phyloP scores from a whole-genome alignment of 306 rosid species.

The Prunus salicina region DNA sequence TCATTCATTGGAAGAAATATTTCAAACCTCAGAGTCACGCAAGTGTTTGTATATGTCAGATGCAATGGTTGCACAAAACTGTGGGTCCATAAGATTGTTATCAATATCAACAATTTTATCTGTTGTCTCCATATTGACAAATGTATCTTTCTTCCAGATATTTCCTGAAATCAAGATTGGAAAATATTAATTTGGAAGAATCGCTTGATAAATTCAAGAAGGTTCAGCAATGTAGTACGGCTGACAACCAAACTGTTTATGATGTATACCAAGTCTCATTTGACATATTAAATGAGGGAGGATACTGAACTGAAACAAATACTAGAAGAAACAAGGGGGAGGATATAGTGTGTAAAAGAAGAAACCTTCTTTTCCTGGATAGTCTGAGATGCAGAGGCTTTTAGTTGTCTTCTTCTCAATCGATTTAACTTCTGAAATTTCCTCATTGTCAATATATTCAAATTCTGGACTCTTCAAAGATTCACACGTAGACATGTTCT shows the following conservation, averaged over 20 bases:
- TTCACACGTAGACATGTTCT: slow-evolving; percentile 40
- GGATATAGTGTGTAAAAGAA: slow-evolving; percentile 12
- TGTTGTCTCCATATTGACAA: slow-evolving; percentile 17
- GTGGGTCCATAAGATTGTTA: slow-evolving; percentile 39
- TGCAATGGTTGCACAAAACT: slow-evolving; percentile 46
- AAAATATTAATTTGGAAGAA: slow-evolving; percentile 6
- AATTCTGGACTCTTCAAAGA: slow-evolving; percentile 38
- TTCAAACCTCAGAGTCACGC: slow-evolving; percentile 52
- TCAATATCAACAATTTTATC: slow-evolving; percentile 38
- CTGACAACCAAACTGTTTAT: background rate
- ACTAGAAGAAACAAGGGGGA: background rate
- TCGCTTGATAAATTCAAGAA: background rate
- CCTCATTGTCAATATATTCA: slow-evolving; percentile 31
- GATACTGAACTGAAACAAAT: background rate
- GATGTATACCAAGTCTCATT: background rate
- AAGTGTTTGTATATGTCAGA: slow-evolving; percentile 46
- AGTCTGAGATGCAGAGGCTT: slow-evolving; percentile 29
- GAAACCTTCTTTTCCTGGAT: slow-evolving; percentile 35
- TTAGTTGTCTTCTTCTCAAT: slow-evolving; percentile 33
- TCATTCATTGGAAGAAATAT: background rate
- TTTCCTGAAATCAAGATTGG: slow-evolving; percentile 35
- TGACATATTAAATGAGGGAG: background rate
- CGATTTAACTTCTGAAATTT: slow-evolving; percentile 25
- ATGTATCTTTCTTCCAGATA: slow-evolving; percentile 8
- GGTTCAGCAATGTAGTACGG: background rate